Evolutionary conservation across 2,329 filamentous ascomycete species (phyloP).

Genomic region (Amesomyces nigricolor): DNA sequence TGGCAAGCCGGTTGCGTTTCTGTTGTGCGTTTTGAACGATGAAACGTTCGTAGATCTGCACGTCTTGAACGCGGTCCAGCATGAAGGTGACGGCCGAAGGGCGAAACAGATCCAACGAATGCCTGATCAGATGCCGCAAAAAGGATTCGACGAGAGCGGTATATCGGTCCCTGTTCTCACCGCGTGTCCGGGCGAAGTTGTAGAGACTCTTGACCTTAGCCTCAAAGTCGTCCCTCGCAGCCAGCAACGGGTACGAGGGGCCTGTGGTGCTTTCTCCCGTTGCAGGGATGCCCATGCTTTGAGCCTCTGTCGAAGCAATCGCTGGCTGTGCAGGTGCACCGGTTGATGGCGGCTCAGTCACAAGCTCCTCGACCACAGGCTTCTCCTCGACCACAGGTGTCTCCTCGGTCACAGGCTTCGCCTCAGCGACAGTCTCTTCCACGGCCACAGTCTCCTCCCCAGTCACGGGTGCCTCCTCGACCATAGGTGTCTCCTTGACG

Average conservation of each 20-base stretch:
- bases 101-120: slow-evolving; percentile 21
- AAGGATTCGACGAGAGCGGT: slow-evolving; percentile 11
- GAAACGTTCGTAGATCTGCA: slow-evolving; percentile 40
- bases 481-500: too few species aligned
- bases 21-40: slow-evolving; percentile 32
- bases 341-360: not conserved
- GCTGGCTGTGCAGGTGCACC: too few species aligned
- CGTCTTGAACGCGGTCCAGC: slow-evolving; percentile 37
- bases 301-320: too few species aligned
- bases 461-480: not conserved
- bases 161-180: not conserved
- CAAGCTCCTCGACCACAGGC: not conserved
- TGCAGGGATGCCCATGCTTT: not conserved
- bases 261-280: not conserved
- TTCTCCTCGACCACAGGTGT: too few species aligned
- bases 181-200: not conserved
- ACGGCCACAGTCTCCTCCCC: not conserved
- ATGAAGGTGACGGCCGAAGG: slow-evolving; percentile 32
- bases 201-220: slow-evolving; percentile 11
- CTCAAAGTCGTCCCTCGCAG: slow-evolving; percentile 9
- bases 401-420: not conserved
- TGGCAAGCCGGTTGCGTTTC: slow-evolving; percentile 31
- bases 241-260: slow-evolving; percentile 5
- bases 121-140: slow-evolving; percentile 17
- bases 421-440: not conserved